Evolutionary conservation across 2,329 filamentous ascomycete genomes (phyloP), one percentile per base, ranked within the genome.

Genomic region (Verticillium dahliae): DNA sequence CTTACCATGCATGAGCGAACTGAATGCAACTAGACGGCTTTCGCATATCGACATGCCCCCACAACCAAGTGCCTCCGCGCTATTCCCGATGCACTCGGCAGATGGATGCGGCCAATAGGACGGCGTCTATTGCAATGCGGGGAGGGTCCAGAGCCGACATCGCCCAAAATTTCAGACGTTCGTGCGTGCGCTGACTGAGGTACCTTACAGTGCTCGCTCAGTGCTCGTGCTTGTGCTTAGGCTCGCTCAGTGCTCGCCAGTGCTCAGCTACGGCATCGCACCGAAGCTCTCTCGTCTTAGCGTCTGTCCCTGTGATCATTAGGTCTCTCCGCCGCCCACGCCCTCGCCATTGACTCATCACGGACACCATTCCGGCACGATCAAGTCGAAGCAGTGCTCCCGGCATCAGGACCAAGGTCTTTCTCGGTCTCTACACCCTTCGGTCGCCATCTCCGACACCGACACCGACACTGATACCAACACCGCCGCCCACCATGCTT

Each of bases 231-330:
- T 31, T 4, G 27, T 31, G 27, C 27, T 31, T 4, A n/a, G n/a
- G n/a, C 27, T 31, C 27, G 27, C 3, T 14, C 45, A 10, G 45
- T 52, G n/a, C 45, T 31, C 45, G 27, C 18, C 18, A 22, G 18
- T 22, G 11, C 35, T 37, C 35, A 37, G 35, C 11, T n/a, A 52
- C 45, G 45, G 45, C 45, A 52, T 52, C 18, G 18, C 45, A 52
- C 45, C 3, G 45, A 52, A 52, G 45, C 45, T 52, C 45, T 52
- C 45, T 52, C 69, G 67, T 71, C 66, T 67, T 66, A 71, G 67
- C 69, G 67, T 68, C 63, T 66, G 63, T 69, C 68, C 68, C 68
- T 71, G 68, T 71, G 69, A 71, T 67, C 61, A 69, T 60, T 58
- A 66, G 60, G 62, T 57, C 62, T 55, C 54, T 58, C 59, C 38